These are phyloP conservation scores for Aspergillus pseudoviridinutans DNA, from an alignment of 2,329 filamentous ascomycete genomes.

Conservation along the genomic window DNA sequence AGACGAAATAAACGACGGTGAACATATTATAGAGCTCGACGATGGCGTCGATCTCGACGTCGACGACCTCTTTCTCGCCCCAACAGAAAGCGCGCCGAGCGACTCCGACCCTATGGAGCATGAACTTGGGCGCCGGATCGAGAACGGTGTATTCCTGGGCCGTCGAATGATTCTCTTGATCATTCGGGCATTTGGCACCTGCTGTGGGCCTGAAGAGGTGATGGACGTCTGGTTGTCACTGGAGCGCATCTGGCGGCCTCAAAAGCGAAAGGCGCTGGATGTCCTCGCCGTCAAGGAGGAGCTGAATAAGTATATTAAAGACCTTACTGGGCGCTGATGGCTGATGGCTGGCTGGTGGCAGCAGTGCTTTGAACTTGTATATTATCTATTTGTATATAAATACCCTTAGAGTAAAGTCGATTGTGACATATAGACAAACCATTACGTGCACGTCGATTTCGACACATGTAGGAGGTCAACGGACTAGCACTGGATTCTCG, in stretches of 20 bases:
- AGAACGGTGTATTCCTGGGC: constrained; percentile 41
- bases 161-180: constrained; percentile 37
- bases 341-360: not conserved
- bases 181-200: constrained; percentile 37
- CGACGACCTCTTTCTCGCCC: constrained; percentile 11
- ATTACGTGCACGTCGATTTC: not conserved
- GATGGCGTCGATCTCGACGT: constrained; percentile 8
- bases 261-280: constrained; percentile 33
- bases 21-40: not conserved
- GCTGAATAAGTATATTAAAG: constrained; percentile 32
- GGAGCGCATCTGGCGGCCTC: constrained; percentile 38
- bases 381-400: constrained; percentile 23
- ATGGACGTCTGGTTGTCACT: constrained; percentile 38
- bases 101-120: constrained; percentile 11
- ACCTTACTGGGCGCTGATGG: constrained; percentile 1
- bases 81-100: constrained; percentile 2
- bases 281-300: constrained; percentile 36
- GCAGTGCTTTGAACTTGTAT: constrained; percentile 19
- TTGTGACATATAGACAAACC: not conserved
- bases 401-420: constrained; percentile 9
- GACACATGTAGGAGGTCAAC: not conserved
- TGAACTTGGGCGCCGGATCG: constrained; percentile 27
- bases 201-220: constrained; percentile 33
- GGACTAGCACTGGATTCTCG: not conserved
- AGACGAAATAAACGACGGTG: not conserved